Percentiles rank a stretch among this genome's conserved stretches.
Conservation (phyloP, 768 basidiomycete genomes). For the Suillus alpinus region DNA sequence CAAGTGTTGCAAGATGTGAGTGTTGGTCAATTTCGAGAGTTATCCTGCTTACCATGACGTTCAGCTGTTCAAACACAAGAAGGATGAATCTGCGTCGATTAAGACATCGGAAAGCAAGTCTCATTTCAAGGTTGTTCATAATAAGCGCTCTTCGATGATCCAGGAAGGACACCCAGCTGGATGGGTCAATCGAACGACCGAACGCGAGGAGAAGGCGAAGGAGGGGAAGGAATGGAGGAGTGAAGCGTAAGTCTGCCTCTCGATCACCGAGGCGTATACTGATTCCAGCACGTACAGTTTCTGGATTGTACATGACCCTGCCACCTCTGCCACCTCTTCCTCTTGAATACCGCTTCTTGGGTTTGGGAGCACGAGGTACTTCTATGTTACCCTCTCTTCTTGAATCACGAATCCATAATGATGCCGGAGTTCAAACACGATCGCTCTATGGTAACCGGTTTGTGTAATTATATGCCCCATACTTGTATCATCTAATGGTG, state of each 20-base stretch:
- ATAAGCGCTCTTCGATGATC: conserved; percentile 69
- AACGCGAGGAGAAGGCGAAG: conserved; percentile 39
- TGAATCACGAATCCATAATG: background rate
- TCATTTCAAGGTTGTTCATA: conserved; percentile 78
- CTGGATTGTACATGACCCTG: background rate
- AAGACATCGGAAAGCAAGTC: conserved; percentile 44
- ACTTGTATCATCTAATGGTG: background rate
- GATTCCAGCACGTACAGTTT: background rate
- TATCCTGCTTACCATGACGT: conserved; percentile 6
- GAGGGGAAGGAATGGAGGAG: conserved; percentile 53
- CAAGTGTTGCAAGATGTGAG: conserved; percentile 62
- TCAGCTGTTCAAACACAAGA: conserved; percentile 60
- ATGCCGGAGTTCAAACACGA: background rate
- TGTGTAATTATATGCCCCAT: background rate
- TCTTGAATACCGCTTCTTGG: background rate
- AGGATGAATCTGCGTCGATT: conserved; percentile 41
- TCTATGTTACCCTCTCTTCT: background rate
- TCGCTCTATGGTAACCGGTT: background rate
- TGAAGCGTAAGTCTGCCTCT: conserved; percentile 37
- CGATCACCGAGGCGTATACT: background rate
- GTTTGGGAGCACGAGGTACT: background rate
- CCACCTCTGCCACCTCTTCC: background rate
- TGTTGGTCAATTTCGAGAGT: background rate
- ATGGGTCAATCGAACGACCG: conserved; percentile 61
- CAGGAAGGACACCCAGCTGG: conserved; percentile 64